Conservation (phyloP, 495 filamentous ascomycete genomes). For the Talaromyces thailandensis region DNA sequence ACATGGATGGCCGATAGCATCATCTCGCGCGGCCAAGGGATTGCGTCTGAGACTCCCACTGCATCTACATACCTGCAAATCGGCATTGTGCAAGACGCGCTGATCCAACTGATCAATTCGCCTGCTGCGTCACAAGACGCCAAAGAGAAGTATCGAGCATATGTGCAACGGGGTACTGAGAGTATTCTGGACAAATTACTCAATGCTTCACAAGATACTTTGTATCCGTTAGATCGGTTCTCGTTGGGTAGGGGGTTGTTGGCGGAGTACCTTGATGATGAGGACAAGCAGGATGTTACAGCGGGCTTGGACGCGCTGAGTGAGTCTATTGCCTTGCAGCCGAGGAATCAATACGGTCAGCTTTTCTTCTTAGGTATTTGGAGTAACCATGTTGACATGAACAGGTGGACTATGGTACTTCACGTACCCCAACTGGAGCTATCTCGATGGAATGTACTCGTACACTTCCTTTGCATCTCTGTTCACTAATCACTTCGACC, state of each 20-base stretch:
- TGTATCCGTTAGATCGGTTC: conserved; percentile 29
- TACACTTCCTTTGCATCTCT: conserved; percentile 39
- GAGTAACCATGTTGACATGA: not conserved
- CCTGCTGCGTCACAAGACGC: conserved; percentile 7
- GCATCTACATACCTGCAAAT: conserved; percentile 28
- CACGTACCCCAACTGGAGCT: conserved; percentile 47
- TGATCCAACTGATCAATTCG: conserved; percentile 19
- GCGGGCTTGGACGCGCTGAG: conserved; percentile 32
- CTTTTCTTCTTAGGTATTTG: not conserved
- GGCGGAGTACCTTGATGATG: conserved; percentile 18
- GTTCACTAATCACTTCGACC: conserved; percentile 34
- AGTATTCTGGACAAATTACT: conserved; percentile 18
- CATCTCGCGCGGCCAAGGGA: conserved; percentile 32
- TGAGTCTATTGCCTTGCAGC: conserved; percentile 36
- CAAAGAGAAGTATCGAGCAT: conserved; percentile 11
- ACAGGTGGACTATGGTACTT: conserved; percentile 47
- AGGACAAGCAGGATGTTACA: conserved; percentile 25
- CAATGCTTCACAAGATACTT: conserved; percentile 25
- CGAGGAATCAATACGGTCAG: conserved; percentile 25
- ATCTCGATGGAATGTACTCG: conserved; percentile 49
- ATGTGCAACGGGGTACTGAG: conserved; percentile 14
- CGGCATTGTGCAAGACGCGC: conserved; percentile 27
- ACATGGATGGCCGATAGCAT: conserved; percentile 40
- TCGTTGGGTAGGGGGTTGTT: conserved; percentile 29
- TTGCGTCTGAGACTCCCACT: conserved; percentile 18